Evolutionary conservation across 108 stramenopile species (phyloP).

Genomic region (Mediolabrus comicus): DNA sequence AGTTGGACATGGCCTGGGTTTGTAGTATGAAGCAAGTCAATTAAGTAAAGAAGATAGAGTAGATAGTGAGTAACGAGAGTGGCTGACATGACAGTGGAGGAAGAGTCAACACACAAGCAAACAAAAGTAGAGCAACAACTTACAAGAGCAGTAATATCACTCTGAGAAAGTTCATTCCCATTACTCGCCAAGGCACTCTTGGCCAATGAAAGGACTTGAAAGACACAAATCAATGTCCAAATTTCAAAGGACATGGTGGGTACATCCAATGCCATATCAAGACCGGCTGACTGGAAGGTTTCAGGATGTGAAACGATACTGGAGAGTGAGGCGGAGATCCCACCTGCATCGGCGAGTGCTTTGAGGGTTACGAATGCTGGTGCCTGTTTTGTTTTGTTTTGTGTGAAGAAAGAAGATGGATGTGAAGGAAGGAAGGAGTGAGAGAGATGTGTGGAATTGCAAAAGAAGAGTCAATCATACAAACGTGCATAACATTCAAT

Average conservation of each 20-base stretch:
- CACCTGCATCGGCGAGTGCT: slow-evolving; percentile 1
- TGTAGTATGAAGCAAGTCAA: no score
- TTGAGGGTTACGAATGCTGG: slow-evolving; percentile 7
- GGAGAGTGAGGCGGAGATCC: slow-evolving; percentile 3
- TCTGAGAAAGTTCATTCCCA: not conserved
- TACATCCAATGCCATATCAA: not conserved
- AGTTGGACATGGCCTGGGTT: slow-evolving; percentile 1
- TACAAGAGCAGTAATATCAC: not conserved
- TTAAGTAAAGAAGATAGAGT: no score
- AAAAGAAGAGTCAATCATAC: no score
- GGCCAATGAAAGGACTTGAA: not conserved
- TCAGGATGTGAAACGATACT: not conserved
- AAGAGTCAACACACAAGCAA: no score
- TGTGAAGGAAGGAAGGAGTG: no score
- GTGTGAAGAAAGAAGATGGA: no score
- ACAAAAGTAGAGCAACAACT: no score
- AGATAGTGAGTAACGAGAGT: no score
- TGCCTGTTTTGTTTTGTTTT: not conserved
- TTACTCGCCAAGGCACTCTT: not conserved
- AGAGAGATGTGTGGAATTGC: no score
- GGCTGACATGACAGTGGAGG: no score
- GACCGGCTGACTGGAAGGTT: not conserved
- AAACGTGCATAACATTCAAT: no score
- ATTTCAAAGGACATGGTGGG: not conserved
- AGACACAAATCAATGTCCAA: not conserved